Base-by-base conservation (phyloP, 2,329 filamentous ascomycete genomes). In the Pseudopithomyces chartarum region DNA sequence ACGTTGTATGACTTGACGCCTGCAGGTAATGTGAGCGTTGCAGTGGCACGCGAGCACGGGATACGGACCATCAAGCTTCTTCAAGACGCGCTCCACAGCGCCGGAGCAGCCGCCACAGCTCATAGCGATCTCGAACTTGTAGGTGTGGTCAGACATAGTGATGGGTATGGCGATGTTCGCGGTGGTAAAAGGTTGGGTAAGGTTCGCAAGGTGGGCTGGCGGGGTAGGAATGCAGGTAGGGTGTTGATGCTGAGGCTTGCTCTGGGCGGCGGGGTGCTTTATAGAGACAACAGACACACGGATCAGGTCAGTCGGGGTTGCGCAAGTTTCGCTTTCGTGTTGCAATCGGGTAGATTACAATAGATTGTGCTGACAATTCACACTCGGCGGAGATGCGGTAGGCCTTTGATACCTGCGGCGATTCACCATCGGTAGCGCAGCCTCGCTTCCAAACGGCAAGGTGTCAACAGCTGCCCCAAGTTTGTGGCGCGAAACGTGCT, bases 101-200 rank as follows among this genome's bases (percentile, higher is more conserved):
- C 93, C 92, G 44, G 93, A 97, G 88, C 95, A 99, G 77, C 95
- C 95, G 75, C 91, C 87, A 81, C 95, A 99, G 84, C 83, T 90
- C 95, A 99, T 99, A 79, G 82, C 84, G 77, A 98, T 87, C 79
- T 93, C 88, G 84, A 98, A 98, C 78, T 95, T 91, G 89, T 98
- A 98, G 67, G 87, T 91, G 83, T 97, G 92, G 68, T 89, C 87
- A 58, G 74, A 67, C 90, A 93, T 92, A 70, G 65, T 82, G 72
- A 47, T 20, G 46, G 74, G 66, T 90, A 93, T 92, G 70, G 65
- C 82, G 72, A 47, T 26, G 46, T 48, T 26, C 32, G 3, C 40
- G 15, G 49, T 54, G 44, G 50, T 57, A 36, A 12, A 26, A 38
- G 38, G 53, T 55, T 26, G 38, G 22, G 45, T 51, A 46, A 36